Evolutionary conservation across 2,329 filamentous ascomycete genomes (phyloP).

Genomic region (Neonectria sp.): DNA sequence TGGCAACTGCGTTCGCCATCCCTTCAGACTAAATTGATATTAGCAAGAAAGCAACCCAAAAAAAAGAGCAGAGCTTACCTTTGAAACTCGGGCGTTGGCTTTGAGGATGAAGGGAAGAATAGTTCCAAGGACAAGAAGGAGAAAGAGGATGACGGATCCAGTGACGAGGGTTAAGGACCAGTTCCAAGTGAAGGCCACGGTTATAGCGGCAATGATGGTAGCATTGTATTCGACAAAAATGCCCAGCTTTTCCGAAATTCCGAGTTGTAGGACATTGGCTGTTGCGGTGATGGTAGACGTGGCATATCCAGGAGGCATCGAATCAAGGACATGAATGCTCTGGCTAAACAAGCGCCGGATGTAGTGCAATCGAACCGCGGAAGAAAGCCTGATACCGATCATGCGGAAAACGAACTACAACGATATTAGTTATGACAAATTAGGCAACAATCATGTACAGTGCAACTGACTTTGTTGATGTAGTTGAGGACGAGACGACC

Average conservation of each 20-base stretch:
- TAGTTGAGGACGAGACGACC: conserved; percentile 76
- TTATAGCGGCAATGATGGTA: conserved; percentile 66
- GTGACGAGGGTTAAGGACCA: conserved; percentile 75
- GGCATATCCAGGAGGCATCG: conserved; percentile 73
- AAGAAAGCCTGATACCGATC: conserved; percentile 74
- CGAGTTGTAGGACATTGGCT: conserved; percentile 75
- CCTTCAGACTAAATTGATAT: conserved; percentile 61
- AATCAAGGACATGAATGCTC: conserved; percentile 78
- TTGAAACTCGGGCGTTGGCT: conserved; percentile 61
- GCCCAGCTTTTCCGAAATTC: conserved; percentile 75
- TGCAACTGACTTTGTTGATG: conserved; percentile 63
- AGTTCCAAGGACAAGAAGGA: conserved; percentile 62
- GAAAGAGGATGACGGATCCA: conserved; percentile 69
- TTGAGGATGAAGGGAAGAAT: conserved; percentile 71
- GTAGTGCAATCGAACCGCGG: conserved; percentile 75
- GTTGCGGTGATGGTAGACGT: conserved; percentile 75
- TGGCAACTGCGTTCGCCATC: conserved; percentile 72
- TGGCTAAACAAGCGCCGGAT: conserved; percentile 75
- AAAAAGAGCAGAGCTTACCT: conserved; percentile 44
- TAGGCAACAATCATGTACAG: background rate
- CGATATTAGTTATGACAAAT: background rate
- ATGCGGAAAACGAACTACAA: conserved; percentile 71
- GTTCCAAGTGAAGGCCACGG: conserved; percentile 70
- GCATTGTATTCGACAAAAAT: conserved; percentile 70
- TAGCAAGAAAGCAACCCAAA: conserved; percentile 3